These are phyloP conservation scores for Penicillium cataractarum DNA, from an alignment of 495 filamentous ascomycete genomes.

Conservation along the genomic window DNA sequence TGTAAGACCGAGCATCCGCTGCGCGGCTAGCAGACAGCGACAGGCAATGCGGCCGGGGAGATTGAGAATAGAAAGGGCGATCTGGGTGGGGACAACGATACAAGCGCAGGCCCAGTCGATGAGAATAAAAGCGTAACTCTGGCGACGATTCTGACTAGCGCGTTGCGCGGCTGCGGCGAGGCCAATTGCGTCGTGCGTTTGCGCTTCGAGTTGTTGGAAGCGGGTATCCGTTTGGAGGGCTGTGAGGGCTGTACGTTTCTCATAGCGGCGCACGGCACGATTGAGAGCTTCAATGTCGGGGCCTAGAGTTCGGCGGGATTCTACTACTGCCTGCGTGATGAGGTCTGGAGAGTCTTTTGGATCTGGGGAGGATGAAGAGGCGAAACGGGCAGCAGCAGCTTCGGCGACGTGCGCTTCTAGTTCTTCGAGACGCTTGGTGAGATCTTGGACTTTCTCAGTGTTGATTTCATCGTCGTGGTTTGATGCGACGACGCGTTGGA, in stretches of 20 bases:
- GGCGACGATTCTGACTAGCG: constrained; percentile 21
- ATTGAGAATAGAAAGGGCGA: constrained; percentile 27
- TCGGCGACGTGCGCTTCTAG: constrained; percentile 65
- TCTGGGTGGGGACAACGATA: constrained; percentile 33
- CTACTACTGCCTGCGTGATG: constrained; percentile 55
- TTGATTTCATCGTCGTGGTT: constrained; percentile 47
- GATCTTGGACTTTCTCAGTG: constrained; percentile 53
- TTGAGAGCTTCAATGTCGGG: constrained; percentile 88
- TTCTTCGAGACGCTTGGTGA: constrained; percentile 67
- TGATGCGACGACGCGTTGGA: constrained; percentile 72
- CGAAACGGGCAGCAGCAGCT: constrained; percentile 35
- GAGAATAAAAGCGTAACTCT: constrained; percentile 28
- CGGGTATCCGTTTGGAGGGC: constrained; percentile 74
- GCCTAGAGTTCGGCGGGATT: constrained; percentile 67
- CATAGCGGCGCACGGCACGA: constrained; percentile 89
- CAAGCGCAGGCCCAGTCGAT: constrained; percentile 36
- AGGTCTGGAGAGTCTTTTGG: constrained; percentile 32
- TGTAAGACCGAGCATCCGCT: constrained; percentile 17
- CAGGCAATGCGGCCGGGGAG: constrained; percentile 30
- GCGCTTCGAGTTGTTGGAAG: constrained; percentile 67
- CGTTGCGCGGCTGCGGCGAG: constrained; percentile 76
- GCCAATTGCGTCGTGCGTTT: constrained; percentile 75
- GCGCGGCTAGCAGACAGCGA: constrained; percentile 22
- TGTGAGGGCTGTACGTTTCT: constrained; percentile 79
- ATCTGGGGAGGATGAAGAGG: constrained; percentile 18